phyloP scores from a whole-genome alignment of 768 basidiomycete genomes.

The Dictyophora rubrovolvata region DNA sequence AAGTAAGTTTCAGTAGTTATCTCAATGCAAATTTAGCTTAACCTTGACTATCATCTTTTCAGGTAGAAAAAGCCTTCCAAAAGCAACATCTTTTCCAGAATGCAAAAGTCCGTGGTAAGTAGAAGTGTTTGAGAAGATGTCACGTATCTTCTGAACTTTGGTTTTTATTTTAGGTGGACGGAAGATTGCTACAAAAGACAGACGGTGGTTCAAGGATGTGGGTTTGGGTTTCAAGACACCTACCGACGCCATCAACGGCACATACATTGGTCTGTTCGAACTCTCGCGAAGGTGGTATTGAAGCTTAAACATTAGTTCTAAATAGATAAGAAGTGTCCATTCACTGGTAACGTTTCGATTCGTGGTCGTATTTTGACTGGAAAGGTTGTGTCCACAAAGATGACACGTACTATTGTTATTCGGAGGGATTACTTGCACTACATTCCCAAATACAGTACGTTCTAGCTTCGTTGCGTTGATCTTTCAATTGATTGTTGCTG shows the following conservation, averaged over 20 bases:
- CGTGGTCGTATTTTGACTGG: slow-evolving; percentile 98
- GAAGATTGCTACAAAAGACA: slow-evolving; percentile 90
- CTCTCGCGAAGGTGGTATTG: neutral
- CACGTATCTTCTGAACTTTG: neutral
- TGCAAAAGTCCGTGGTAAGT: slow-evolving; percentile 85
- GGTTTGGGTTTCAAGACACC: slow-evolving; percentile 97
- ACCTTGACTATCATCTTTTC: slow-evolving; percentile 12
- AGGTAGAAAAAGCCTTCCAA: slow-evolving; percentile 97
- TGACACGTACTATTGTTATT: slow-evolving; percentile 97
- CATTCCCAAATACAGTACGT: slow-evolving; percentile 96
- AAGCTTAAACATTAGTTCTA: neutral
- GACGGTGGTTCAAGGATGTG: slow-evolving; percentile 99
- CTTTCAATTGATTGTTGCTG: slow-evolving; percentile 9
- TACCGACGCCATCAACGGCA: slow-evolving; percentile 86
- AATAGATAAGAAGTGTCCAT: slow-evolving; percentile 98
- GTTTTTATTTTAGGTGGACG: slow-evolving; percentile 50
- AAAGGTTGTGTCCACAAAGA: slow-evolving; percentile 97
- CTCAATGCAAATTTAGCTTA: neutral
- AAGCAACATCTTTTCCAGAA: slow-evolving; percentile 99
- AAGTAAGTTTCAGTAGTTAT: slow-evolving; percentile 20
- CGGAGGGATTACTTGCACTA: slow-evolving; percentile 93
- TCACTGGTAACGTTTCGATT: slow-evolving; percentile 94
- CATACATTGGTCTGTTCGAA: slow-evolving; percentile 76
- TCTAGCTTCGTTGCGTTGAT: neutral
- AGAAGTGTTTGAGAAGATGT: neutral